Conservation (phyloP, 2,329 filamentous ascomycete species). For the Geoglossum cookeanum region DNA sequence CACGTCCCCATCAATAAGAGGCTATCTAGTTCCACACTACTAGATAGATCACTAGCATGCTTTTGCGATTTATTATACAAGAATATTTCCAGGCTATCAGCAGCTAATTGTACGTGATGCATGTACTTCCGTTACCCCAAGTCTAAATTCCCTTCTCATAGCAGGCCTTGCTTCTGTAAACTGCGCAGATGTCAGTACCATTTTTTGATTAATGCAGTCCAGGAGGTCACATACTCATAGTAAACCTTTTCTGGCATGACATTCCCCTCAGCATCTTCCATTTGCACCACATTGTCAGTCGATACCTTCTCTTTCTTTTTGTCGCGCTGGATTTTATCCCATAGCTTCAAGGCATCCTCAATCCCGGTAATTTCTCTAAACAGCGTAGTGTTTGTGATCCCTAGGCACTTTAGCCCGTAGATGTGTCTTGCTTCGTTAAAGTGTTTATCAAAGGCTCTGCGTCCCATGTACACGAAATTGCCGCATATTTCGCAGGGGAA, state of each 20-base stretch:
- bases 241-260: slow-evolving; percentile 99
- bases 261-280: slow-evolving; percentile 95
- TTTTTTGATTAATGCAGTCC: not conserved
- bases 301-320: slow-evolving; percentile 58
- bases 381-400: slow-evolving; percentile 75
- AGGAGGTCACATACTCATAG: slow-evolving; percentile 38
- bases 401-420: slow-evolving; percentile 81
- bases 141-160: slow-evolving; percentile 28
- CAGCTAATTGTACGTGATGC: not conserved
- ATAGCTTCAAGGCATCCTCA: slow-evolving; percentile 68
- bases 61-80: not conserved
- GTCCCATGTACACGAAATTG: slow-evolving; percentile 97
- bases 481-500: slow-evolving; percentile 94
- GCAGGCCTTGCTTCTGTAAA: slow-evolving; percentile 74
- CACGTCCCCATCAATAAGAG: not conserved
- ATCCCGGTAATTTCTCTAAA: slow-evolving; percentile 92
- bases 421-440: slow-evolving; percentile 90
- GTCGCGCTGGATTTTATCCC: slow-evolving; percentile 83
- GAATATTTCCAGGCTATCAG: not conserved
- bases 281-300: slow-evolving; percentile 78
- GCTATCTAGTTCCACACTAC: not conserved
- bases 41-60: not conserved
- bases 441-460: slow-evolving; percentile 92
- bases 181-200: slow-evolving; percentile 14
- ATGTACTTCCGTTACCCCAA: not conserved